These are phyloP conservation scores for Alopecurus myosuroides DNA, from an alignment of 176 grass and related monocot species.

Conservation along the genomic window DNA sequence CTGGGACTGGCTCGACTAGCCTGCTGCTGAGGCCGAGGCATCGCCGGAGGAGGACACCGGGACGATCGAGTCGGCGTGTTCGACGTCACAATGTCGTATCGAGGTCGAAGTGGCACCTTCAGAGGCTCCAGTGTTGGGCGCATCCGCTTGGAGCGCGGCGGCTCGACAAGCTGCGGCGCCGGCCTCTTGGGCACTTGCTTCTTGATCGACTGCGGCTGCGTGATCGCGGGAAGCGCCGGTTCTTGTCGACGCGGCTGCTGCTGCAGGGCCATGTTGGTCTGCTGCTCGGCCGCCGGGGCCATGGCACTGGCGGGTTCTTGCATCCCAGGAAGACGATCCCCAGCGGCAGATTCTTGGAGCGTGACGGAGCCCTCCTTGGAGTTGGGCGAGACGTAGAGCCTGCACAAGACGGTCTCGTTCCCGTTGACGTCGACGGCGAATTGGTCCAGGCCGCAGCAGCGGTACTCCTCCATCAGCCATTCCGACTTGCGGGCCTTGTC, in stretches of 20 bases:
- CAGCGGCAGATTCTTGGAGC: not conserved
- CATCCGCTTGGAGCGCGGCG: not conserved
- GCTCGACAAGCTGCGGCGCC: not conserved
- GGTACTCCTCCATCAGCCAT: not conserved
- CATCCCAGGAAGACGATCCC: not conserved
- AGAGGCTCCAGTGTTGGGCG: not conserved
- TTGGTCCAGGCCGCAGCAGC: not conserved
- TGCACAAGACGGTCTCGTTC: not conserved
- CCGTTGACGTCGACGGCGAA: not conserved
- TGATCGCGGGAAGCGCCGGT: not conserved
- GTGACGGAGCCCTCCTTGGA: not conserved
- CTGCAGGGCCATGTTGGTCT: not conserved
- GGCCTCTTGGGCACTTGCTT: not conserved
- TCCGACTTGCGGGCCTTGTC: not conserved
- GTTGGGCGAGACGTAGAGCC: not conserved
- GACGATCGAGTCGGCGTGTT: not conserved
- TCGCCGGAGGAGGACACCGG: not conserved
- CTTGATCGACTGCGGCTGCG: not conserved
- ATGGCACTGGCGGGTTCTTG: not conserved
- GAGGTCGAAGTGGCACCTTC: not conserved
- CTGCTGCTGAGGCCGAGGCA: not conserved
- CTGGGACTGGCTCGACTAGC: not conserved
- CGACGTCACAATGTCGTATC: not conserved
- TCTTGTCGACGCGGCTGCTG: not conserved
- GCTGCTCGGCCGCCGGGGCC: not conserved